Percentiles rank a stretch among this genome's conserved stretches.
Evolutionary conservation across 768 basidiomycete genomes (phyloP).

Genomic region (Crassisporium funariophilum): DNA sequence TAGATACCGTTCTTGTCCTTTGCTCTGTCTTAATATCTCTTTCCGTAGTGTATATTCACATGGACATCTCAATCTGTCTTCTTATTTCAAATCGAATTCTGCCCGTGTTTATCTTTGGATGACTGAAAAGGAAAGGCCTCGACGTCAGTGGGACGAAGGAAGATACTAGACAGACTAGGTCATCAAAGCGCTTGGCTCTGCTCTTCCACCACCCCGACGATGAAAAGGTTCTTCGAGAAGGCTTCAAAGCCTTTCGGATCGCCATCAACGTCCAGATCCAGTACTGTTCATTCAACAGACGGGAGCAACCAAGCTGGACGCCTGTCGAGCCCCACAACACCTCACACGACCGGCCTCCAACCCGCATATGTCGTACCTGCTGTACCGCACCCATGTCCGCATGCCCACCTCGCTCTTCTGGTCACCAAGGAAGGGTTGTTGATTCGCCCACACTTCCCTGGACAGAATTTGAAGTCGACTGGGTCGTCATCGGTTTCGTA

Average conservation of each 20-base stretch:
- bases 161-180: conserved; percentile 15
- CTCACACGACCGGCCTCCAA: conserved; percentile 39
- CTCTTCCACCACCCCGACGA: conserved; percentile 19
- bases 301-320: conserved; percentile 10
- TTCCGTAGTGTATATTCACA: neutral
- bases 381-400: conserved; percentile 73
- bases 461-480: conserved; percentile 12
- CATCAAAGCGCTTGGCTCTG: conserved; percentile 6
- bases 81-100: neutral
- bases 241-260: conserved; percentile 38
- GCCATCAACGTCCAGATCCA: conserved; percentile 18
- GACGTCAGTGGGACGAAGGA: conserved; percentile 16
- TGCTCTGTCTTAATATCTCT: neutral
- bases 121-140: conserved; percentile 1
- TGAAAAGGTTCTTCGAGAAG: conserved; percentile 47
- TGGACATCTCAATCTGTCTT: neutral
- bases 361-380: conserved; percentile 68
- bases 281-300: conserved; percentile 3
- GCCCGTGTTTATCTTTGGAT: neutral
- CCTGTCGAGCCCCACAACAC: conserved; percentile 2
- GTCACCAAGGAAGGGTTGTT: conserved; percentile 65
- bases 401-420: conserved; percentile 67
- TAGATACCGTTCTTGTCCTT: neutral
- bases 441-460: conserved; percentile 56
- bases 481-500: conserved; percentile 39